Evolutionary conservation across 2,329 filamentous ascomycete genomes (phyloP), one percentile per base, ranked within the genome.

Genomic region (Fusarium musae): DNA sequence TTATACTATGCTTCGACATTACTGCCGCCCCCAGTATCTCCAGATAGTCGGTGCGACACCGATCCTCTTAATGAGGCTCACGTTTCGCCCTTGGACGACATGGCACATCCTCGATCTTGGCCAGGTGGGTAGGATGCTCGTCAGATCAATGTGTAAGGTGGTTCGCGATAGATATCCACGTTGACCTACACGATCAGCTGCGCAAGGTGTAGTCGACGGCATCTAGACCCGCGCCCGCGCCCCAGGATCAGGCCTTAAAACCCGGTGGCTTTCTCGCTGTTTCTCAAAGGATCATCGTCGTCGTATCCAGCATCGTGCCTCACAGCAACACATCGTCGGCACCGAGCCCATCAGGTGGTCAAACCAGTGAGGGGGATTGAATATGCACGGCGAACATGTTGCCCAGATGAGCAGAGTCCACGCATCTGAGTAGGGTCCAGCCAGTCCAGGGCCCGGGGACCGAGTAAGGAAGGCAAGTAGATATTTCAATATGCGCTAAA

Each of bases 51-150:
- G 59, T 67, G 62, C 60, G 44, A 63, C 63, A 39, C 53, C 17
- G 43, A 70, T 57, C 63, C 63, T 54, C 67, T 67, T 39, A 70
- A 75, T 66, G 73, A 75, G 72, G 72, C 69, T 77, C 75, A 68
- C 61, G 57, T 63, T 37, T 75, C 56, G 70, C 47, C 50, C 30
- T 53, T 61, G 40, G 40, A 66, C 44, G 39, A 64, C 66, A 72
- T 77, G 72, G 63, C 61, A 76, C 70, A 70, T 74, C 61, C 60
- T 50, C 63, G 50, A 66, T 66, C 56, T 62, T 36, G 61, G 59
- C 73, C 47, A 50, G 36, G 63, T 56, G 39, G 63, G 46, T 42
- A 58, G 63, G 54, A 70, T 65, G 54, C 47, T 64, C 46, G 54
- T 59, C 52, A 58, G 54, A 60, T 46, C 52, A 64, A 65, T 39